Base-by-base conservation (phyloP, 805 yeast genomes). In the Ogataea polymorpha region DNA sequence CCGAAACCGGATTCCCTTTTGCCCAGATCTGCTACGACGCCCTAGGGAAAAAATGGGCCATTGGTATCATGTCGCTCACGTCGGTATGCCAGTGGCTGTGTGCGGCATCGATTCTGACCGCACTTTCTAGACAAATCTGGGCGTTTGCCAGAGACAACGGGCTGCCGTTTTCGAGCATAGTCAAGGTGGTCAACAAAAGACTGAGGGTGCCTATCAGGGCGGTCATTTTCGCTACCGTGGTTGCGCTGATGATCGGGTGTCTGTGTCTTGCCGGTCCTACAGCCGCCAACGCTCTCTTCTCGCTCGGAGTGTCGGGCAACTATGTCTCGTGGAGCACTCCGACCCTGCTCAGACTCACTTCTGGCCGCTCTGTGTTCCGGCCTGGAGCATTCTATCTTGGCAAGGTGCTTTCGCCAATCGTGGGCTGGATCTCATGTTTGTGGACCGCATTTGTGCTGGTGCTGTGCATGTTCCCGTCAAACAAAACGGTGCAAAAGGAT, bases 131-230 rank as follows among this genome's bases (percentile, higher is more conserved):
- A 61, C 88, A 81, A 58, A 70, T 80, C 36, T 82, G 84, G 79
- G 86, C 88, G 1, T 80, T 82, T 59, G 79, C 86, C 31, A 75
- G 91, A 65, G 91, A 83, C 58, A 79, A 81, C 53, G 89, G 88
- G 11, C 68, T 83, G 43, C 90, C 90, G 6, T 66, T 80, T 45
- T 71, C 81, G 11, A 61, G 68, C 29, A 66, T 66, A 53, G 70
- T 83, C 47, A 77, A 80, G 49, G 73, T 66, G 30, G 85, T 84
- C 32, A 67, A 82, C 52, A 68, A 74, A 39, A 70, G 60, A 44
- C 62, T 74, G 27, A 67, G 72, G n/a, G 84, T 80, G 20, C 91
- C 93, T 11, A 59, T 80, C 18, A 70, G 80, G 50, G 88, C 90
- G 2, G 74, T 81, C 31, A 57, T 70, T 16, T 75, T 77, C 51